Evolutionary conservation across 148 eudicot genomes (phyloP), one percentile per base, ranked within the genome.

Genomic region (Camellia japonica): DNA sequence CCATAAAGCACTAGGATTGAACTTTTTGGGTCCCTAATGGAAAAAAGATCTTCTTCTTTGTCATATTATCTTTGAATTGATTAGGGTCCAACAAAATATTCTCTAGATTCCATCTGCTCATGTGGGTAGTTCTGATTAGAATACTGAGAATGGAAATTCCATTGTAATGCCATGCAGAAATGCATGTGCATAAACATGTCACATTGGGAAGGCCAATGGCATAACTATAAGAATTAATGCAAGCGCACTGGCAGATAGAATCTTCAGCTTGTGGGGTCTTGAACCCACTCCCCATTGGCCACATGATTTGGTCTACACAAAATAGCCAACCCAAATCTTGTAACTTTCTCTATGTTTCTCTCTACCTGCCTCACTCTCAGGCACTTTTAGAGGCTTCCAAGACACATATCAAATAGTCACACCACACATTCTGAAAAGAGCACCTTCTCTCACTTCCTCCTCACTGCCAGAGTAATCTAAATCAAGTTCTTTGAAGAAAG

Each of bases 321-420:
- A 74, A 71, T 68, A 73, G 78, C 78, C 82, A 69, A 79, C 86
- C 81, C 73, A 60, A 79, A 38, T 62, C 74, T 91, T 87, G 90
- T 88, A 82, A 71, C 80, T 83, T 87, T 88, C 87, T 83, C 79
- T 3, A 75, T 86, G 90, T 82, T 77, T 85, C 86, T 83, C 81
- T 78, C 82, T 80, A 75, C 80, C 85, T 46, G 83, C 77, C 76
- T 82, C 74, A 74, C 76, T 76, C 30, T 30, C 30, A 30, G 30
- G 68, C 75, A 70, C 64, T 77, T 72, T 65, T 30, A 55, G 61
- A 85, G 74, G 42, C 71, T 72, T 72, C 41, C 19, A 43, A 23
- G 46, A 75, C 64, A 51, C 46, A 75, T 67, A 82, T 75, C 80
- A 30, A 30, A 30, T 30, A 30, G 30, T 30, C 30, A 30, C 30